Evolutionary conservation across 257 asterid genomes (phyloP).

Genomic region (Fraxinus anomala): DNA sequence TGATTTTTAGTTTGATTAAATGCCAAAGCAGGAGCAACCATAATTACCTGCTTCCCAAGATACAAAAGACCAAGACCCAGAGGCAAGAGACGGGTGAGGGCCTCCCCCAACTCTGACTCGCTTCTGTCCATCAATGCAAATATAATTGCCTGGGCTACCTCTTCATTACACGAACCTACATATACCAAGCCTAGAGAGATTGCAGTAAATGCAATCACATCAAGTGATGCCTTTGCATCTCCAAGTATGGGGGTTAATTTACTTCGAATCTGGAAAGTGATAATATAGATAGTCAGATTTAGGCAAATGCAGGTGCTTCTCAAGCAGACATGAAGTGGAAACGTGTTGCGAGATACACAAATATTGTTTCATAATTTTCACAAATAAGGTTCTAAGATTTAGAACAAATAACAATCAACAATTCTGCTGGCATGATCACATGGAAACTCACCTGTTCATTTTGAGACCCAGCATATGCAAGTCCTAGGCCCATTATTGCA

Average conservation of each 20-base stretch:
- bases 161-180: conserved; percentile 92
- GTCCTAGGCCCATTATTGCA: conserved; percentile 97
- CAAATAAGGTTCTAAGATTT: not conserved
- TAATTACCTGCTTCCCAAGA: conserved; percentile 93
- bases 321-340: not conserved
- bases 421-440: conserved; percentile 5
- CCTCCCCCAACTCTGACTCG: conserved; percentile 83
- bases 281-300: conserved; percentile 21
- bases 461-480: conserved; percentile 96
- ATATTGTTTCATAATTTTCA: not conserved
- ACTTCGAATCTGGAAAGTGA: conserved; percentile 55
- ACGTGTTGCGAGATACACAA: not conserved
- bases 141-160: conserved; percentile 86
- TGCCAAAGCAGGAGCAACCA: not conserved
- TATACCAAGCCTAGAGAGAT: conserved; percentile 81
- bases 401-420: not conserved
- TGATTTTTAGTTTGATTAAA: not conserved
- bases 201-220: conserved; percentile 90
- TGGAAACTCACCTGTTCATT: conserved; percentile 62
- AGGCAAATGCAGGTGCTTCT: conserved; percentile 14
- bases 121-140: conserved; percentile 85
- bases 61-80: conserved; percentile 93
- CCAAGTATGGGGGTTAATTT: conserved; percentile 67
- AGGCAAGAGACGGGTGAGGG: conserved; percentile 80
- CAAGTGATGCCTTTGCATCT: conserved; percentile 76